These are phyloP conservation scores for Venturia nashicola DNA, from an alignment of 2,329 filamentous ascomycete genomes.

Conservation along the genomic window DNA sequence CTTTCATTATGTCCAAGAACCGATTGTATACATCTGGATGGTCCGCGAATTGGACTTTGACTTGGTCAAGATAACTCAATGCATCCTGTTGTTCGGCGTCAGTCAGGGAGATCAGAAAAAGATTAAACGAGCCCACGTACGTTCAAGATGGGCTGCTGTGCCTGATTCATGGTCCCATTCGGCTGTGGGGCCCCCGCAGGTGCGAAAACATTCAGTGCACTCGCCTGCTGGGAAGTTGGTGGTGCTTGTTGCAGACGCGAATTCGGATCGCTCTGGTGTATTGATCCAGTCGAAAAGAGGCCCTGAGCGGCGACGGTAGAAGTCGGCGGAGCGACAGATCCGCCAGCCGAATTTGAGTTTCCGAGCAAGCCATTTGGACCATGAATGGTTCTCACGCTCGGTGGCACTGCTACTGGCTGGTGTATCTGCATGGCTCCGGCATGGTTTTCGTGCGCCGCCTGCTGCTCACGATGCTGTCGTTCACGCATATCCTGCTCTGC, in stretches of 20 bases:
- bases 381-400: conserved; percentile 67
- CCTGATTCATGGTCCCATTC: conserved; percentile 51
- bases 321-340: background rate
- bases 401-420: conserved; percentile 73
- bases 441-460: conserved; percentile 63
- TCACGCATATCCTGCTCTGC: conserved; percentile 48
- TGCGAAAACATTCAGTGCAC: background rate
- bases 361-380: conserved; percentile 77
- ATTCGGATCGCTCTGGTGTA: background rate
- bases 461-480: conserved; percentile 39
- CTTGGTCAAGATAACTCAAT: conserved; percentile 91
- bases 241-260: background rate
- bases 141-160: conserved; percentile 75
- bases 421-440: conserved; percentile 83
- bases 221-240: background rate
- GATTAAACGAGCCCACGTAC: conserved; percentile 29
- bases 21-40: conserved; percentile 95
- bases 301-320: background rate
- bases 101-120: conserved; percentile 1
- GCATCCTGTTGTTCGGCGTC: conserved; percentile 45
- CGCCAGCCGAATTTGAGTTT: conserved; percentile 1
- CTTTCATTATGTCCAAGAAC: conserved; percentile 98
- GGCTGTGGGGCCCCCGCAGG: background rate
- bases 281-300: conserved; percentile 25
- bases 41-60: conserved; percentile 95